A percentile compares a stretch with the other conserved stretches of the same genome.
These are phyloP conservation scores for Brettanomyces custersianus DNA, from an alignment of 805 yeast genomes.

Conservation along the genomic window DNA sequence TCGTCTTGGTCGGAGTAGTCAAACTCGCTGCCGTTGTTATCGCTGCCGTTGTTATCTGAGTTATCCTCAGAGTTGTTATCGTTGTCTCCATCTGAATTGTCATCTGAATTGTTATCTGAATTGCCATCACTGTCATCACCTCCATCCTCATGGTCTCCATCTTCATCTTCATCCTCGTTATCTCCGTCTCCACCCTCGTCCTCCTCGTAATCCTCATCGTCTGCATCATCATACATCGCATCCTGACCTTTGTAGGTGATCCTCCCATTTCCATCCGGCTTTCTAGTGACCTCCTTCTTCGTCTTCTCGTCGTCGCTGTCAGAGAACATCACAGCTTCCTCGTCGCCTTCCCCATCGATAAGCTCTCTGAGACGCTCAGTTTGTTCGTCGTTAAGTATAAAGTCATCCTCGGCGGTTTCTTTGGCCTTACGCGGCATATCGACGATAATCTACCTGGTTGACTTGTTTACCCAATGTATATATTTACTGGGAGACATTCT, in stretches of 20 bases:
- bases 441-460: too few species aligned
- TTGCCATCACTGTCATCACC: conserved; percentile 13
- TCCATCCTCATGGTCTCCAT: conserved; percentile 11
- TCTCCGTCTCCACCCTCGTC: conserved; percentile 10
- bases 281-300: conserved; percentile 9
- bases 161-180: conserved; percentile 10
- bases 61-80: conserved; percentile 24
- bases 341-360: conserved; percentile 23
- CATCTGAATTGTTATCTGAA: conserved; percentile 11
- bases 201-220: conserved; percentile 12
- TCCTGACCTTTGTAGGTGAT: conserved; percentile 7
- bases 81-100: conserved; percentile 14
- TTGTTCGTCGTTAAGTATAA: conserved; percentile 17
- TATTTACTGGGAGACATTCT: too few species aligned
- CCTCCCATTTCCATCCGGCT: conserved; percentile 11
- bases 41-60: too few species aligned
- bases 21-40: too few species aligned
- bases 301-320: conserved; percentile 13
- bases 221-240: conserved; percentile 11
- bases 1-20: conserved; percentile 24
- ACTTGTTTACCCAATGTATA: too few species aligned
- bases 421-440: too few species aligned
- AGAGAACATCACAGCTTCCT: conserved; percentile 26
- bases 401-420: conserved; percentile 14
- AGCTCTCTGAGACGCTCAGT: conserved; percentile 19